Evolutionary conservation across 1,284 basidiomycete genomes (phyloP).

Genomic region (Chondrostereum purpureum): DNA sequence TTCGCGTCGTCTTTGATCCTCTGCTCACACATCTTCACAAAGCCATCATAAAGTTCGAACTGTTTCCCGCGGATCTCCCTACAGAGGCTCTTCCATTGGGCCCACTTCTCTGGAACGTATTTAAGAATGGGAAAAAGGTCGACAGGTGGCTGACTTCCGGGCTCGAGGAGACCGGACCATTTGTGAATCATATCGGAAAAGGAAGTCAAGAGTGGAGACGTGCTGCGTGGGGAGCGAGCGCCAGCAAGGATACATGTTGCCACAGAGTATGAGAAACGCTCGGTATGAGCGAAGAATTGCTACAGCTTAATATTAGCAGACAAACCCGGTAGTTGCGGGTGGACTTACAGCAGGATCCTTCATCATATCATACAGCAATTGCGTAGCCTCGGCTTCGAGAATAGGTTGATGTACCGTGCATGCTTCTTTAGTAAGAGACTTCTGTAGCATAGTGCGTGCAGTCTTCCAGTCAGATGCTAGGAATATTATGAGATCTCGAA

Average conservation of each 20-base stretch:
- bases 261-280: constrained; percentile 23
- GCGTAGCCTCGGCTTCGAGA: constrained; percentile 24
- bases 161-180: constrained; percentile 21
- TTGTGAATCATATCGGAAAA: constrained; percentile 22
- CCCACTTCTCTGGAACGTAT: constrained; percentile 26
- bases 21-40: constrained; percentile 9
- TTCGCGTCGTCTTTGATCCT: constrained; percentile 7
- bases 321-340: too few relatives aligned
- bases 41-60: constrained; percentile 11
- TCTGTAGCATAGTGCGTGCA: constrained; percentile 20
- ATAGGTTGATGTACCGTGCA: constrained; percentile 22
- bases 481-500: not conserved
- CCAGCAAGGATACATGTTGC: constrained; percentile 25
- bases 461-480: constrained; percentile 22
- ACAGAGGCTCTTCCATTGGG: constrained; percentile 24
- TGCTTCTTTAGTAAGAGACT: constrained; percentile 22
- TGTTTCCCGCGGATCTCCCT: constrained; percentile 18
- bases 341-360: constrained; percentile 19
- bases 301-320: too few relatives aligned
- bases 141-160: constrained; percentile 25
- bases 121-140: constrained; percentile 27
- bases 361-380: constrained; percentile 26
- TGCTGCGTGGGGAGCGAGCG: constrained; percentile 21
- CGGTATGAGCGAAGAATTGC: constrained; percentile 21
- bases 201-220: constrained; percentile 16